Evolutionary conservation across 345 rosid genomes (phyloP).

Genomic region (Populus alba): DNA sequence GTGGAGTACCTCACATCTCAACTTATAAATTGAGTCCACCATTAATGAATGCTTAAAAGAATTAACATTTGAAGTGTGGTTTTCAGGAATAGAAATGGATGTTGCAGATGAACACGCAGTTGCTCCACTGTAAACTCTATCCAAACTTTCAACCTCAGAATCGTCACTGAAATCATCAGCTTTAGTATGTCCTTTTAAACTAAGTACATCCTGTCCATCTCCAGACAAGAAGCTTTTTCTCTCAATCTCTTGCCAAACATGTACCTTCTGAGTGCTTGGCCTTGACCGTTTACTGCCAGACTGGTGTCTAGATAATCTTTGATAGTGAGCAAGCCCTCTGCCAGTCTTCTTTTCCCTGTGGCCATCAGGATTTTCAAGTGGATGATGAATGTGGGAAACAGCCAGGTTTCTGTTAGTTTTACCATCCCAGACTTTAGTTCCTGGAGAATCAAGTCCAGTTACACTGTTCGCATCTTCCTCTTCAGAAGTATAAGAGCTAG

Average conservation of each 20-base stretch:
- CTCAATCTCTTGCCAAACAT: slow-evolving; percentile 72
- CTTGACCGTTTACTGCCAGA: slow-evolving; percentile 73
- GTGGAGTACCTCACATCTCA: slow-evolving; percentile 88
- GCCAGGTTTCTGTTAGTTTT: slow-evolving; percentile 69
- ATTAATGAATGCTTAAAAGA: slow-evolving; percentile 53
- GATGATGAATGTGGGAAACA: slow-evolving; percentile 84
- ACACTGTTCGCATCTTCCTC: slow-evolving; percentile 66
- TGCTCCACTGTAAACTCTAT: slow-evolving; percentile 61
- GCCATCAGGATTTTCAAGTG: slow-evolving; percentile 75
- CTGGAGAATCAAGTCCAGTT: slow-evolving; percentile 86
- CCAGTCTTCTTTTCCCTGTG: slow-evolving; percentile 40
- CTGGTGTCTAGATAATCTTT: slow-evolving; percentile 42
- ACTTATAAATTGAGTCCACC: slow-evolving; percentile 69
- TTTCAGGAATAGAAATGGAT: slow-evolving; percentile 42
- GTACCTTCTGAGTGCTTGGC: slow-evolving; percentile 37
- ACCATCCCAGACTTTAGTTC: slow-evolving; percentile 96
- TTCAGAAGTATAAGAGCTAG: slow-evolving; percentile 67
- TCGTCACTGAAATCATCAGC: slow-evolving; percentile 63
- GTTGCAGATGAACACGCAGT: slow-evolving; percentile 70
- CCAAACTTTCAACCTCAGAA: slow-evolving; percentile 59
- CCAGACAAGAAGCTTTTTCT: slow-evolving; percentile 79
- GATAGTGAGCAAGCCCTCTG: slow-evolving; percentile 51
- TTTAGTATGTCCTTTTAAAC: slow-evolving; percentile 36
- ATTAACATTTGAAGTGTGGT: slow-evolving; percentile 34
- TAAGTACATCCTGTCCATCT: slow-evolving; percentile 73